These are phyloP conservation scores for Ophiostoma sp. DNA, from an alignment of 2,329 filamentous ascomycete genomes.

Conservation along the genomic window DNA sequence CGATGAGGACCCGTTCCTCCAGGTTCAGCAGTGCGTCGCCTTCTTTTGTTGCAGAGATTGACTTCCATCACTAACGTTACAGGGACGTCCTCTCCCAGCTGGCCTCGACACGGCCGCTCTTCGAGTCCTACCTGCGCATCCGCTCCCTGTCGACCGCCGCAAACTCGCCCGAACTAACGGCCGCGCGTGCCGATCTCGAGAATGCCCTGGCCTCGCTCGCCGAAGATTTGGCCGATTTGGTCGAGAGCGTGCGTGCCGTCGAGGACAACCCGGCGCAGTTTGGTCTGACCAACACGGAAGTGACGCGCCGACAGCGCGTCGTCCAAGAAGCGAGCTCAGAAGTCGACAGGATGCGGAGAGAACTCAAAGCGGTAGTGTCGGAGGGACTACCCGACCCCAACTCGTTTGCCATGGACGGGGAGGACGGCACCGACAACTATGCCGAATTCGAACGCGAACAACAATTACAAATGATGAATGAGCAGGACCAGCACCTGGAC, in stretches of 20 bases:
- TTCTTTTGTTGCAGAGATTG: neutral
- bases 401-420: slow-evolving; percentile 55
- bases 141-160: slow-evolving; percentile 75
- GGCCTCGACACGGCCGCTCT: slow-evolving; percentile 77
- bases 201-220: slow-evolving; percentile 65
- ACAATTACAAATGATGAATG: slow-evolving; percentile 87
- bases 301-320: slow-evolving; percentile 74
- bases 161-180: slow-evolving; percentile 79
- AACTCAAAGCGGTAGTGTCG: slow-evolving; percentile 61
- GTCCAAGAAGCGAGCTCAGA: slow-evolving; percentile 89
- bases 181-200: slow-evolving; percentile 70
- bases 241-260: slow-evolving; percentile 81
- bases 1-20: slow-evolving; percentile 70
- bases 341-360: slow-evolving; percentile 83
- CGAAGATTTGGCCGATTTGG: slow-evolving; percentile 85
- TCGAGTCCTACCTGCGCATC: slow-evolving; percentile 94
- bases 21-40: slow-evolving; percentile 63
- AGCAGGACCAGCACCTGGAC: slow-evolving; percentile 91
- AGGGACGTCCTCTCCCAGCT: slow-evolving; percentile 90
- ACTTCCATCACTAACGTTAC: slow-evolving; percentile 23
- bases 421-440: slow-evolving; percentile 53
- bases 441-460: slow-evolving; percentile 88
- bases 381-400: slow-evolving; percentile 51
- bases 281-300: slow-evolving; percentile 80
- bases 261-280: slow-evolving; percentile 86